Base-by-base conservation (phyloP, 179 eudicot genomes). In the Beta corolliflora region DNA sequence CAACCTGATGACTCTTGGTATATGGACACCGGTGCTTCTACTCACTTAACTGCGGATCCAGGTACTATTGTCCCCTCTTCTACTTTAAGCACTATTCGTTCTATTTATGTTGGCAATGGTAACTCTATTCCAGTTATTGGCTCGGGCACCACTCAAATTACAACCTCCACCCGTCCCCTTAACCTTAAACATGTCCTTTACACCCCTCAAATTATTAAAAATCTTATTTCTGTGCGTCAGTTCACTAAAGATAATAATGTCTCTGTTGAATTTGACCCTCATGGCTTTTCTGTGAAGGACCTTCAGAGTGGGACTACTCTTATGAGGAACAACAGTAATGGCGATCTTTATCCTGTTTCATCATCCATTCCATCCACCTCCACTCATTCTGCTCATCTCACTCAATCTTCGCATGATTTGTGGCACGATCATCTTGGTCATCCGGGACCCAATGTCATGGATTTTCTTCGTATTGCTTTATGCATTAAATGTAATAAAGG, bases 21-120 rank as follows among this genome's bases (percentile, higher is more conserved):
- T 8, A 69, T 69, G 73, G 73, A 69, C 52, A 69, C 73, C 9
- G 53, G 73, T 0, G 73, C 50, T 6, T 69, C 73, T 1, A 9
- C 73, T 10, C 73, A 69, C 16, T 4, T 69, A 3, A 69, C 73
- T 41, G 73, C 48, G 9, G 73, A 69, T n/a, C 16, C 48, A 41
- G 73, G 73, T 69, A 69, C 50, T 23, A 6, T 69, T 2, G 13
- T 25, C 8, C 7, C 19, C 4, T 23, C 46, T 2, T 69, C 19
- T 10, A 41, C 29, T 69, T 10, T 48, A 3, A 10, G 52, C 9
- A 0, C 18, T 10, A 31, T 44, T 44, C 12, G 11, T 8, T 44
- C 46, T 69, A 69, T 69, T 31, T 31, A 31, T 69, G 52, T 69
- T 18, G 73, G 73, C 18, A 69, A 69, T 69, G 73, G 52, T 23